Evolutionary conservation across 2,329 filamentous ascomycete genomes (phyloP), one percentile per base, ranked within the genome.

Genomic region (Furcasterigmium furcatum): DNA sequence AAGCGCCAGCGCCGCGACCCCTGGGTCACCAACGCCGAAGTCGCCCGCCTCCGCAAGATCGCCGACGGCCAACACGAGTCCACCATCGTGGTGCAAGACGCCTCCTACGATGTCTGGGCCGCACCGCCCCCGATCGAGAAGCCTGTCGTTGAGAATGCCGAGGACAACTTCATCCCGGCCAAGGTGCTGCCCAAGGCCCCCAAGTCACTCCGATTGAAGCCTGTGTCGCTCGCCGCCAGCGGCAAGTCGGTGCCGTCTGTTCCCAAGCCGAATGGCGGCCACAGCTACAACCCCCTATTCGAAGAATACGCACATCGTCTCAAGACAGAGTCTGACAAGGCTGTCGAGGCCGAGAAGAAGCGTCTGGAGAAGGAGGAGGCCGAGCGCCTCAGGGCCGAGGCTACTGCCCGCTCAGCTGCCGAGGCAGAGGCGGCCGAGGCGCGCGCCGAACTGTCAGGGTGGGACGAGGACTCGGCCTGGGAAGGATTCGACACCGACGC

Each of bases 251-350:
- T 95, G 9, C 87, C 89, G 2, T 84, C 91, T 3, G 87, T 99
- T 1, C 76, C 79, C 50, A 87, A 84, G 58, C 94, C 94, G 2
- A 78, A 83, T 7, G 89, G 85, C 14, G 91, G 89, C 48, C 89
- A 85, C 65, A 95, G 89, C 57, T 99, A 99, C 72, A 99, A 99
- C 63, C 94, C 94, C 0, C 73, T 81, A 6, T 95, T 95, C 56
- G 79, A 82, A 52, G 91, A 96, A 52, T 99, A 95, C 77, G 85
- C 91, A 56, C 76, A 80, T 9, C 80, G 92, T 14, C 71, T 96
- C 38, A 76, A 79, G 18, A 74, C 80, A 35, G 89, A 95, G 65
- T 87, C 89, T 38, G 78, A 84, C 46, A 89, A 88, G 66, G 91
- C 87, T 13, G 73, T 96, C 2, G 87, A 85, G 52, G 80, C 84